Evolutionary conservation across 306 rosid species (phyloP).

Genomic region (Lotus japonicus): DNA sequence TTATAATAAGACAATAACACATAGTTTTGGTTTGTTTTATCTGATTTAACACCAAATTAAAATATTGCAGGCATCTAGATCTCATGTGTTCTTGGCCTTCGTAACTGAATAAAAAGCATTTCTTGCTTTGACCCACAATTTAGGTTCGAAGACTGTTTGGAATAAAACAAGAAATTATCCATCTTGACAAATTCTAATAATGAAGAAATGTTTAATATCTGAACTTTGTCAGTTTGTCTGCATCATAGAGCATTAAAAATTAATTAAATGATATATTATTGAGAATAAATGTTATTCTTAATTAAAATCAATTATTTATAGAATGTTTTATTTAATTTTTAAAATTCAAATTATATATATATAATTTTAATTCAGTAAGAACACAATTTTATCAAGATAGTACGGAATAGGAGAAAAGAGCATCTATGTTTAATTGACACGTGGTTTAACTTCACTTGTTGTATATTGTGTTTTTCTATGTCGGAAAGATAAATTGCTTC

Average conservation of each 20-base stretch:
- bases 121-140: slow-evolving; percentile 15
- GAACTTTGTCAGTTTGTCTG: not conserved
- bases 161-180: not conserved
- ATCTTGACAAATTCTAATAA: not conserved
- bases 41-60: not conserved
- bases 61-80: not conserved
- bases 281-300: not conserved
- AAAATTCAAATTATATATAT: no score
- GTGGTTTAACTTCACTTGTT: no score
- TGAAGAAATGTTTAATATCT: not conserved
- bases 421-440: no score
- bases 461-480: no score
- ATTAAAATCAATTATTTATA: not conserved
- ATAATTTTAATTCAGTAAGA: no score
- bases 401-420: no score
- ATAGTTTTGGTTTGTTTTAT: not conserved
- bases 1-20: no score
- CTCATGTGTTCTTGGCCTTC: not conserved
- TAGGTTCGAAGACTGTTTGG: not conserved
- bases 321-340: no score
- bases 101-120: not conserved
- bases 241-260: not conserved
- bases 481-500: no score
- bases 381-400: no score
- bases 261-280: not conserved